Conservation (phyloP, 2,329 filamentous ascomycete genomes). For the Trichophyton benhamiae region DNA sequence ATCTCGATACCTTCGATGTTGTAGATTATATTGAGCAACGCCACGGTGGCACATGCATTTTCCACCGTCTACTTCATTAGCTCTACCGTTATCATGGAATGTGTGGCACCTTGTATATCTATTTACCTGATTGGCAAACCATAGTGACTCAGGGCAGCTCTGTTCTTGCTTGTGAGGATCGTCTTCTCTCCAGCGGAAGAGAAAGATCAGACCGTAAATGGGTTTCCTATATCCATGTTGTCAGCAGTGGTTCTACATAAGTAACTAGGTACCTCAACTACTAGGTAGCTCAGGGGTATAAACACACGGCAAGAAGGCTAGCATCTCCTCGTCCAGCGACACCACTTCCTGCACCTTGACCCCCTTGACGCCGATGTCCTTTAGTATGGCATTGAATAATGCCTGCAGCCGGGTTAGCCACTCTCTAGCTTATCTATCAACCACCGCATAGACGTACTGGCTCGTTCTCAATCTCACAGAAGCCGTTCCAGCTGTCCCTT, state of each 20-base stretch:
- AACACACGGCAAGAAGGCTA: slow-evolving; percentile 51
- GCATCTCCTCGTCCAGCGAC: slow-evolving; percentile 51
- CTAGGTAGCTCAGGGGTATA: not conserved
- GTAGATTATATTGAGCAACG: slow-evolving; percentile 86
- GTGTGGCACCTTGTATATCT: not conserved
- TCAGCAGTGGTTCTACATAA: slow-evolving; percentile 4
- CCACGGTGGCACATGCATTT: slow-evolving; percentile 86
- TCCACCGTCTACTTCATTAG: slow-evolving; percentile 48
- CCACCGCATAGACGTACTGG: slow-evolving; percentile 45
- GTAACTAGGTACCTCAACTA: not conserved
- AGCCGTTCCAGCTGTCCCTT: slow-evolving; percentile 30
- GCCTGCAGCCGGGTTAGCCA: slow-evolving; percentile 39
- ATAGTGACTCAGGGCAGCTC: slow-evolving; percentile 54
- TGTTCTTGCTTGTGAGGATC: slow-evolving; percentile 41
- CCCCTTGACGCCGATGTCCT: slow-evolving; percentile 57
- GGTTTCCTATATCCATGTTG: slow-evolving; percentile 44
- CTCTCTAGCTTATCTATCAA: not conserved
- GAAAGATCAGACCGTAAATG: slow-evolving; percentile 75
- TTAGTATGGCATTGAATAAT: slow-evolving; percentile 75
- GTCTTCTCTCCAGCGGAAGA: slow-evolving; percentile 61
- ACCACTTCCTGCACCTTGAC: slow-evolving; percentile 38
- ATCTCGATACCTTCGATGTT: slow-evolving; percentile 58
- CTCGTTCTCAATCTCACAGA: slow-evolving; percentile 72
- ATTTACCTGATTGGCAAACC: slow-evolving; percentile 82
- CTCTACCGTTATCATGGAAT: not conserved